These are phyloP conservation scores for Plectosphaerella sp. DNA, from an alignment of 2,329 filamentous ascomycete genomes.

Conservation along the genomic window DNA sequence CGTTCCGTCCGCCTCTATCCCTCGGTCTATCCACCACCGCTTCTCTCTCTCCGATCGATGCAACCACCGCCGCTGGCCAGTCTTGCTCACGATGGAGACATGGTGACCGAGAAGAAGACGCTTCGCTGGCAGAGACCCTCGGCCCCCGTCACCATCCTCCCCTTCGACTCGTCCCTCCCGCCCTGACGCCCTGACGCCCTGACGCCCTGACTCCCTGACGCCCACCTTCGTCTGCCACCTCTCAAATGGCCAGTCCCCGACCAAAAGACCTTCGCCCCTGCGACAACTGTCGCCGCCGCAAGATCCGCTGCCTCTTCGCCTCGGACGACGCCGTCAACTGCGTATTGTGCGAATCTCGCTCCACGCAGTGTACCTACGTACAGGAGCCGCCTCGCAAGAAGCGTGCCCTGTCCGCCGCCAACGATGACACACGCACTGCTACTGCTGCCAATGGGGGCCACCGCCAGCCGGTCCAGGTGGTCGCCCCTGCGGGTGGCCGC, in stretches of 20 bases:
- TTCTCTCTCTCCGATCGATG: no score
- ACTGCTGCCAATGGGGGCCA: neutral
- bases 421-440: neutral
- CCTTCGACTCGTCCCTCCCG: no score
- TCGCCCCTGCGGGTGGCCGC: no score
- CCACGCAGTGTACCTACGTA: constrained; percentile 8
- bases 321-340: constrained; percentile 7
- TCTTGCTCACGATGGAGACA: no score
- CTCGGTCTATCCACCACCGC: neutral
- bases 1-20: neutral
- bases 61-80: no score
- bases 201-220: no score
- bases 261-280: constrained; percentile 8
- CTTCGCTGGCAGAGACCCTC: no score
- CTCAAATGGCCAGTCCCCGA: neutral
- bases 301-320: constrained; percentile 12
- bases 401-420: constrained; percentile 4
- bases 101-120: no score
- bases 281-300: constrained; percentile 13
- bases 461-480: no score
- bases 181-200: no score
- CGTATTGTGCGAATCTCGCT: constrained; percentile 6
- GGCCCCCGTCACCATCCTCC: no score
- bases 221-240: no score
- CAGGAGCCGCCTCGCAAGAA: constrained; percentile 8